phyloP scores from a whole-genome alignment of 2,329 filamentous ascomycete species.

The Pyricularia pennisetigena region DNA sequence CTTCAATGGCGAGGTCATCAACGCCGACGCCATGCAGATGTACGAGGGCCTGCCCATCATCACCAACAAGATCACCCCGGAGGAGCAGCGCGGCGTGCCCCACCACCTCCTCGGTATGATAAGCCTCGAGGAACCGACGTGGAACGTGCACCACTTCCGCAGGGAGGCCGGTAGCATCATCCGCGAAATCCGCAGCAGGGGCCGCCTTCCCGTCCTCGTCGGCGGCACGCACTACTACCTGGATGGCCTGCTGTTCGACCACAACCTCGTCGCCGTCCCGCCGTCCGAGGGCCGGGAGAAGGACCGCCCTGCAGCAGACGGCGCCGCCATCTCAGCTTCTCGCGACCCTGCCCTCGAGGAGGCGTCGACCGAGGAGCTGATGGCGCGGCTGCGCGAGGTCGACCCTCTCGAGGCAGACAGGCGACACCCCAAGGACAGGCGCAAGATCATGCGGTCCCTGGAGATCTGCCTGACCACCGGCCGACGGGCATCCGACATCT shows the following conservation, averaged over 20 bases:
- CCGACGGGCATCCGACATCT: conserved; percentile 73
- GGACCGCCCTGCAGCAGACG: background rate
- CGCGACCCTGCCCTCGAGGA: conserved; percentile 52
- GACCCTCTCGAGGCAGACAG: conserved; percentile 82
- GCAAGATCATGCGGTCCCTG: conserved; percentile 82
- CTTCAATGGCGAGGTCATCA: conserved; percentile 90
- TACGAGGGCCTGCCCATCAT: conserved; percentile 88
- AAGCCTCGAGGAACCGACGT: conserved; percentile 64
- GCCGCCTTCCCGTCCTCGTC: conserved; percentile 79
- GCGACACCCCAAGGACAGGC: conserved; percentile 89
- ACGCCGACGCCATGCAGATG: conserved; percentile 96
- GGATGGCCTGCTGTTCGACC: conserved; percentile 75
- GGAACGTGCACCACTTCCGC: conserved; percentile 74
- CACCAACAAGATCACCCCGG: conserved; percentile 77
- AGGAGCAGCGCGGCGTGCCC: conserved; percentile 69
- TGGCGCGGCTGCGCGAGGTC: conserved; percentile 64
- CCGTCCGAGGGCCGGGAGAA: conserved; percentile 12
- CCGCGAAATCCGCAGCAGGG: conserved; percentile 65
- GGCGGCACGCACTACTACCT: conserved; percentile 96
- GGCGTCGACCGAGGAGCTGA: conserved; percentile 59
- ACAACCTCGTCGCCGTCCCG: conserved; percentile 44
- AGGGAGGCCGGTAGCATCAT: conserved; percentile 60
- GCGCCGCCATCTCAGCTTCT: background rate
- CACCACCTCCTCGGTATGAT: conserved; percentile 85
- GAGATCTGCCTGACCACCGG: conserved; percentile 85